Evolutionary conservation across 805 yeast genomes (phyloP).

Genomic region (Hermanozyma aechmeae): DNA sequence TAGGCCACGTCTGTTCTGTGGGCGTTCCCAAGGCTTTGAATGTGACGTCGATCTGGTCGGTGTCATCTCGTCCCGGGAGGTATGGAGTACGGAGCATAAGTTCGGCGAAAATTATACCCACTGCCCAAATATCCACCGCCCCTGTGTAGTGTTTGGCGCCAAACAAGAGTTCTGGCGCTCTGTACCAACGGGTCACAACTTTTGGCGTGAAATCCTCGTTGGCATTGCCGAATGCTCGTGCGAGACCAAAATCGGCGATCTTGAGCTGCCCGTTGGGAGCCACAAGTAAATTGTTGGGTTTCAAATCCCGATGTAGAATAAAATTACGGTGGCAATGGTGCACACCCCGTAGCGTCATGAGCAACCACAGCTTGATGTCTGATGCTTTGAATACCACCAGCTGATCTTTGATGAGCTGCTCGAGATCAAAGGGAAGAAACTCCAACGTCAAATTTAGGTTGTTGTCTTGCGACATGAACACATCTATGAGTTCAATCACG

Average conservation of each 20-base stretch:
- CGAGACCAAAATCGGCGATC: constrained; percentile 96
- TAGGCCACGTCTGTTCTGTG: constrained; percentile 85
- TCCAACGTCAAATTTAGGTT: constrained; percentile 83
- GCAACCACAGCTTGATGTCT: constrained; percentile 86
- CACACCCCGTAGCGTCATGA: constrained; percentile 90
- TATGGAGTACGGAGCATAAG: constrained; percentile 92
- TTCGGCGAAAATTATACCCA: constrained; percentile 78
- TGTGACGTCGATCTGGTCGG: constrained; percentile 87
- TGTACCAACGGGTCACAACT: constrained; percentile 96
- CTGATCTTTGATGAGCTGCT: constrained; percentile 77
- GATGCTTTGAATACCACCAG: constrained; percentile 69
- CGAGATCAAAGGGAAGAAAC: constrained; percentile 86
- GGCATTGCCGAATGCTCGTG: constrained; percentile 69
- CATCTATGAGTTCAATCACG: constrained; percentile 83
- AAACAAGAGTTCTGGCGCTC: constrained; percentile 59
- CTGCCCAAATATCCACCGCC: constrained; percentile 37
- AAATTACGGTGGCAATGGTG: constrained; percentile 93
- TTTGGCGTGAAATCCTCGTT: constrained; percentile 77
- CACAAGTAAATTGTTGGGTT: constrained; percentile 82
- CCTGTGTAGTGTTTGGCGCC: constrained; percentile 37
- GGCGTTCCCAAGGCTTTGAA: constrained; percentile 96
- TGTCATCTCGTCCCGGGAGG: constrained; percentile 84
- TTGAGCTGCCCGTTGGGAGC: constrained; percentile 85
- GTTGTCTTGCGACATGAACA: constrained; percentile 52
- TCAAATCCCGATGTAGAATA: constrained; percentile 85